Base-by-base conservation (phyloP, 2,329 filamentous ascomycete genomes). In the Pseudogymnoascus verrucosus region DNA sequence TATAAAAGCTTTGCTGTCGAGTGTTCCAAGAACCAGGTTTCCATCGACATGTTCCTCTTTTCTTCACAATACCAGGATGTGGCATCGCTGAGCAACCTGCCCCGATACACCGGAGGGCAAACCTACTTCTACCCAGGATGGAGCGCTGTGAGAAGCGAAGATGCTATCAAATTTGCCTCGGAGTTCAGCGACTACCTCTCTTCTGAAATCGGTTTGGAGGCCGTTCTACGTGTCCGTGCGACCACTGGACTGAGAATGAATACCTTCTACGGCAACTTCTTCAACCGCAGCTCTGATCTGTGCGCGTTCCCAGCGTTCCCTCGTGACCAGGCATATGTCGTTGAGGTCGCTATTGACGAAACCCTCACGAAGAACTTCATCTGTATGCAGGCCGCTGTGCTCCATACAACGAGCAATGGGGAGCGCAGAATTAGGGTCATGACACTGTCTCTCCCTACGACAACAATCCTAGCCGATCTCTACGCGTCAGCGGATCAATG, bases 1-100 rank as follows among this genome's bases (percentile, higher is more conserved):
- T 99, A 98, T 83, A 99, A 99, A 82, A 96, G 91, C 71, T 99
- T 99, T 72, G 95, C 95, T 0, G 95, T 99, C 2, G 95, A 99
- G 75, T 99, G 95, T 77, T 97, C 93, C 39, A 99, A 99, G 80
- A 96, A 96, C 69, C 95, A 99, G 76, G 95, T 99, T 28, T 98
- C 93, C 0, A 92, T 99, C 69, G 93, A 97, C 75, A 97, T 97
- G 93, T 97, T 97, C 80, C 81, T 97, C 61, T 97, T 96, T 78
- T 95, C 91, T 3, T 93, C 91, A 14, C 90, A 95, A 74, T 97
- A 99, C 76, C 95, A 98, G 77, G 95, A 99, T 74, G 95, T 99
- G 61, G 95, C 95, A 4, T 96, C 93, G 34, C 82, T 99, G 62
- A 96, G 92, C 80, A 97, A 97, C 75, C 82, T 99, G 60, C 95